Evolutionary conservation across 2,329 filamentous ascomycete genomes (phyloP), one percentile per base, ranked within the genome.

Genomic region (Alternaria consortialis): DNA sequence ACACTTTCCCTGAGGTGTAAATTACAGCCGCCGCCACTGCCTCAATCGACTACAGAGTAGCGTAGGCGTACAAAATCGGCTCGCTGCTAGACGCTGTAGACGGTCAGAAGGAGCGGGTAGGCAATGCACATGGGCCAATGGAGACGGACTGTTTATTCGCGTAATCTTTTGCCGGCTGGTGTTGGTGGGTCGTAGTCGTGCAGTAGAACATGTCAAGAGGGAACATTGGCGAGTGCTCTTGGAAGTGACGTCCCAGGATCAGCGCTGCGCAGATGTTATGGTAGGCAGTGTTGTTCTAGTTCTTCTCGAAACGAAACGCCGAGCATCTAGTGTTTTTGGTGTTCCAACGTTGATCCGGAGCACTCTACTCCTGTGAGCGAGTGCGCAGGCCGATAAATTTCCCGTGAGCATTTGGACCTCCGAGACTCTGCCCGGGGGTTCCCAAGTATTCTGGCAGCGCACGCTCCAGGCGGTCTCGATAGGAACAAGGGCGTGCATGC

Each of bases 381-480:
- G 20, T n/a, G 20, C 2, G 31, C 12, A n/a, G 13, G 13, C 46
- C 46, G 46, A 50, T n/a, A 25, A 50, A 50, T 27, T 50, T 23
- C 20, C 46, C 46, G 46, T 32, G 7, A 20, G 13, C 17, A 36
- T n/a, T 27, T 23, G 25, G 46, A 20, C 20, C 46, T 50, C 46
- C 46, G 46, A 50, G 46, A 50, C 46, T 50, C 46, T 50, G 46
- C 36, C 46, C 46, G 46, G 46, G 46, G 46, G 50, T 29, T 52
- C 36, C 50, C 50, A 37, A 52, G 50, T 4, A 27, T 17, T 34
- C 50, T 40, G 46, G 61, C 62, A 58, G 70, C 70, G 70, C 70
- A 72, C 68, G 68, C 68, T 67, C 63, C 67, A 70, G 37, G 63
- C 63, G 65, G 62, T 65, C 52, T 63, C 48, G 32, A 58, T 53